Conservation (phyloP, 2,329 filamentous ascomycete genomes). For the Stachybotrys chartarum region DNA sequence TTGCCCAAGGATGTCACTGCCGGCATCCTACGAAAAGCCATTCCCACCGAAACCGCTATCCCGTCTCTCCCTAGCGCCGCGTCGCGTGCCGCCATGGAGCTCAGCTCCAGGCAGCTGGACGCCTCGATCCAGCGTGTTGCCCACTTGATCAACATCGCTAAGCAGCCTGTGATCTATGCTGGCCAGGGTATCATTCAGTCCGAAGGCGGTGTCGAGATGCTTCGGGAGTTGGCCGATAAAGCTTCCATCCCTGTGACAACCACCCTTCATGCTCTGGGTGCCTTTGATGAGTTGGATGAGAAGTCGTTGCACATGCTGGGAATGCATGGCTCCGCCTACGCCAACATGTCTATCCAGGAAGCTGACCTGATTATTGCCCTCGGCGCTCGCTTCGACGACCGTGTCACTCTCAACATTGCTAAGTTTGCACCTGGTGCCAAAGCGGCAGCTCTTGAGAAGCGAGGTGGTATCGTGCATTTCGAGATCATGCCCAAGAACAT, state of each 20-base stretch:
- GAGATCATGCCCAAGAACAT: conserved; percentile 99
- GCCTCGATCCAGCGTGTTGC: conserved; percentile 71
- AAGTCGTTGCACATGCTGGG: conserved; percentile 98
- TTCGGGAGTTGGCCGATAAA: conserved; percentile 87
- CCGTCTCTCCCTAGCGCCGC: conserved; percentile 65
- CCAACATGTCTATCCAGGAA: conserved; percentile 97
- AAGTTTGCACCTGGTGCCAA: conserved; percentile 90
- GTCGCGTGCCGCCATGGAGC: conserved; percentile 68
- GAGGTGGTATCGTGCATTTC: conserved; percentile 94
- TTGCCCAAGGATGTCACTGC: conserved; percentile 95
- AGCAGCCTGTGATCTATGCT: conserved; percentile 93
- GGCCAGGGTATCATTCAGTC: conserved; percentile 81
- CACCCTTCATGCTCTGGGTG: conserved; percentile 87
- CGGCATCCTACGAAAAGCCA: conserved; percentile 72
- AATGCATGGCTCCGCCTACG: conserved; percentile 96
- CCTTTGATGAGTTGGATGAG: conserved; percentile 84
- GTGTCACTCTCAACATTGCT: conserved; percentile 72
- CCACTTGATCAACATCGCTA: conserved; percentile 74
- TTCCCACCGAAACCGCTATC: conserved; percentile 67
- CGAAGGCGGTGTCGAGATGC: conserved; percentile 68
- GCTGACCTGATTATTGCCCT: conserved; percentile 93
- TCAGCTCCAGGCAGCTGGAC: conserved; percentile 65
- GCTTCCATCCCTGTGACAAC: conserved; percentile 90
- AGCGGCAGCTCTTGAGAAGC: conserved; percentile 72
- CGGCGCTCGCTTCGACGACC: conserved; percentile 91